A percentile compares a stretch with the other conserved stretches of the same genome.
phyloP scores from a whole-genome alignment of 1,139 yeast genomes.

The Kurtzmaniella quercitrusa region DNA sequence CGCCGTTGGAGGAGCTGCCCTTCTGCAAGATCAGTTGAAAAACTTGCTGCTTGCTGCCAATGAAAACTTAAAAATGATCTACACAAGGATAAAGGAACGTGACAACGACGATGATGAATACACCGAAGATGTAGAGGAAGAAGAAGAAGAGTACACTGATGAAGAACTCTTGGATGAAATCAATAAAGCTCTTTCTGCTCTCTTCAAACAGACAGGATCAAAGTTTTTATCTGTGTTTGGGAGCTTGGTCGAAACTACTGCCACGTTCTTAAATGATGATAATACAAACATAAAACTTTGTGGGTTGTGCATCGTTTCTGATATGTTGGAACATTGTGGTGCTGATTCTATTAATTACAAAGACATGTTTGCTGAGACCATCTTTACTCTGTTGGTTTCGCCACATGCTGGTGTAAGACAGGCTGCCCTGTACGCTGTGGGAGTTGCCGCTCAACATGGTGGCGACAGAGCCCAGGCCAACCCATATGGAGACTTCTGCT shows the following conservation, averaged over 20 bases:
- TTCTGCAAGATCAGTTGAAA: slow-evolving; percentile 55
- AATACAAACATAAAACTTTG: slow-evolving; percentile 68
- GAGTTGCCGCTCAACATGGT: slow-evolving; percentile 80
- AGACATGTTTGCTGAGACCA: slow-evolving; percentile 57
- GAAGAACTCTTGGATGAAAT: slow-evolving; percentile 86
- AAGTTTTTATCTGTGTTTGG: slow-evolving; percentile 66
- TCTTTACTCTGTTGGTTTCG: slow-evolving; percentile 61
- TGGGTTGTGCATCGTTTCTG: slow-evolving; percentile 78
- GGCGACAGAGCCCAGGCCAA: slow-evolving; percentile 46
- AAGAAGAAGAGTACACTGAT: slow-evolving; percentile 83
- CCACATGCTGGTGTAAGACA: slow-evolving; percentile 79
- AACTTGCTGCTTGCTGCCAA: slow-evolving; percentile 58
- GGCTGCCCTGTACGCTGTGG: slow-evolving; percentile 81
- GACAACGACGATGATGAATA: slow-evolving; percentile 61
- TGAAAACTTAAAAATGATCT: slow-evolving; percentile 61
- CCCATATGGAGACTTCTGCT: slow-evolving; percentile 56
- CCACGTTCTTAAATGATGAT: slow-evolving; percentile 56
- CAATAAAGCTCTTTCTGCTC: slow-evolving; percentile 68
- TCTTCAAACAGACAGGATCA: slow-evolving; percentile 61
- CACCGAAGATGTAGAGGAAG: slow-evolving; percentile 60
- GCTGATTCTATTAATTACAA: slow-evolving; percentile 59
- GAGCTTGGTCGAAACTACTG: slow-evolving; percentile 49
- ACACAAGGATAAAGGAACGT: slow-evolving; percentile 67
- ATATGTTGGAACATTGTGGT: slow-evolving; percentile 76
- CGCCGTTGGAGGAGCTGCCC: slow-evolving; percentile 58